Percentiles rank a stretch among this genome's conserved stretches.
These are phyloP conservation scores for Magnolia kwangsiensis DNA, from an alignment of 164 flowering plant species.

Conservation along the genomic window DNA sequence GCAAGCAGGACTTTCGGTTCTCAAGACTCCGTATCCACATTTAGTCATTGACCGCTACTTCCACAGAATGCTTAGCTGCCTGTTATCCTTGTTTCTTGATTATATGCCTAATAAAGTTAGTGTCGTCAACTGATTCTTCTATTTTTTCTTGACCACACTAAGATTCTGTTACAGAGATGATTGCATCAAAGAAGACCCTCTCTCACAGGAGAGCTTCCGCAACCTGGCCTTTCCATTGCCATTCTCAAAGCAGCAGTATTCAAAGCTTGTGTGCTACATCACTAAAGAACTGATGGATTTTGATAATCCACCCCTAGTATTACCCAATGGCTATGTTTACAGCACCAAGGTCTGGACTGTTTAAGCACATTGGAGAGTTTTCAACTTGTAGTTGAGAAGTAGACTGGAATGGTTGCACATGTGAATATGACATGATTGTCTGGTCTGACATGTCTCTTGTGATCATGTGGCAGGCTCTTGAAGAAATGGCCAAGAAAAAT, in stretches of 20 bases:
- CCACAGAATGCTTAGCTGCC: background rate
- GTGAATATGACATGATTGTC: background rate
- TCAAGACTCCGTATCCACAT: slow-evolving; percentile 95
- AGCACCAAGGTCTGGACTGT: slow-evolving; percentile 69
- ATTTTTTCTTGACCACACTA: slow-evolving; percentile 43
- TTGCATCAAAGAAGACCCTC: slow-evolving; percentile 92
- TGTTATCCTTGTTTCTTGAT: background rate
- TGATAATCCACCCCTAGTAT: slow-evolving; percentile 91
- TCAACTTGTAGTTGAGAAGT: too few species aligned
- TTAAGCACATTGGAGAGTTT: too few species aligned
- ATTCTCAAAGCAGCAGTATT: slow-evolving; percentile 95
- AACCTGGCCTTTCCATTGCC: slow-evolving; percentile 81
- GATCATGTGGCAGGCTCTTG: slow-evolving; percentile 64
- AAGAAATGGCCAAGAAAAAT: slow-evolving; percentile 86
- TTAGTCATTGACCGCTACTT: background rate
- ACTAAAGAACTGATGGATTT: slow-evolving; percentile 97
- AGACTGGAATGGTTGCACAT: background rate
- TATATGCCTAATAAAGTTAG: background rate
- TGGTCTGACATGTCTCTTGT: slow-evolving; percentile 6
- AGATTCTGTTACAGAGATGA: slow-evolving; percentile 82
- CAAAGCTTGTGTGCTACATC: slow-evolving; percentile 95
- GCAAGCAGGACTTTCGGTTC: slow-evolving; percentile 92
- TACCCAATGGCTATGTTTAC: slow-evolving; percentile 95
- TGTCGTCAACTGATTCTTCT: background rate
- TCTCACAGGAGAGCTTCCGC: slow-evolving; percentile 90